Conservation (phyloP, 192 early-diverging fungal species). For the Gaertneriomyces sp. region DNA sequence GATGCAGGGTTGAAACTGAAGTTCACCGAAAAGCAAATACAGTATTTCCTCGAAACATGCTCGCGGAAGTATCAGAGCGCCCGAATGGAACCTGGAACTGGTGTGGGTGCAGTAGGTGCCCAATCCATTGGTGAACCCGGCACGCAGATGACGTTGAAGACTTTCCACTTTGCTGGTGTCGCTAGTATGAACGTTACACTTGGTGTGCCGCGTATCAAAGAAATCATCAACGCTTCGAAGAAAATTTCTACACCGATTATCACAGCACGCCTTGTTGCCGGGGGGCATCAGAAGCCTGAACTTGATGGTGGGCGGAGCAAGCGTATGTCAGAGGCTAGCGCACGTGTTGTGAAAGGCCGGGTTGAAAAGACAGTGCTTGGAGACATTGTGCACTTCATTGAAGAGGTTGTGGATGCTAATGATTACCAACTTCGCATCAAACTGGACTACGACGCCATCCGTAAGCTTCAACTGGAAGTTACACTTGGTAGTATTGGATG, state of each 20-base stretch:
- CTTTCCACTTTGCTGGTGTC: constrained; percentile 99
- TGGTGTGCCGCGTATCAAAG: constrained; percentile 99
- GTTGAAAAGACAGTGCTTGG: constrained; percentile 87
- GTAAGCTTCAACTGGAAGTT: constrained; percentile 84
- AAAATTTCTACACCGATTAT: constrained; percentile 94
- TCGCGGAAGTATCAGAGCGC: constrained; percentile 80
- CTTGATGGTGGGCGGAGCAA: constrained; percentile 20
- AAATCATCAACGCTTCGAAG: constrained; percentile 99
- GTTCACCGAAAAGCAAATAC: constrained; percentile 73
- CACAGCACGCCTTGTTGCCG: constrained; percentile 62
- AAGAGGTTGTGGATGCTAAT: constrained; percentile 76
- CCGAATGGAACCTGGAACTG: constrained; percentile 87
- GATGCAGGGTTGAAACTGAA: constrained; percentile 31
- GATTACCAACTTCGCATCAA: constrained; percentile 77
- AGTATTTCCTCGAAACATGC: constrained; percentile 73
- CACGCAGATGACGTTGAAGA: constrained; percentile 99
- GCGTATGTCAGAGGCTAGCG: constrained; percentile 59
- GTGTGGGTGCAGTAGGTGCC: constrained; percentile 95
- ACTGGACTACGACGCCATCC: constrained; percentile 80
- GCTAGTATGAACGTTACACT: constrained; percentile 98
- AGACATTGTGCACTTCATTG: constrained; percentile 91
- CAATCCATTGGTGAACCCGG: constrained; percentile 98
- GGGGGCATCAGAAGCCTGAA: constrained; percentile 35
- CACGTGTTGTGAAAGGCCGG: constrained; percentile 95
- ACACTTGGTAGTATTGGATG: constrained; percentile 69